Evolutionary conservation across 305 asterid species (phyloP).

Genomic region (Withania somnifera): DNA sequence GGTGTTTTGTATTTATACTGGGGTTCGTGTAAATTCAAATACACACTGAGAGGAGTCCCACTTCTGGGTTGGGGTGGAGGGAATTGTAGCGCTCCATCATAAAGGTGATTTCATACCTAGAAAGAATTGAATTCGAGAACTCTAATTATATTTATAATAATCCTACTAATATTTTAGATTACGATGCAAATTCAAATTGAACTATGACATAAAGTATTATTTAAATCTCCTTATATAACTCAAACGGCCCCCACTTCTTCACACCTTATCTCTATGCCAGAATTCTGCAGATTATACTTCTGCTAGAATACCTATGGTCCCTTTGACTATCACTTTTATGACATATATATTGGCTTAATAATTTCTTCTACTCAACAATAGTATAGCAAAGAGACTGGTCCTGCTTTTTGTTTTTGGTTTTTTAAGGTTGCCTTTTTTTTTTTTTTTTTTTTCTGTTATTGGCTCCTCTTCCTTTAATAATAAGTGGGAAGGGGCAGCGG

Average conservation of each 20-base stretch:
- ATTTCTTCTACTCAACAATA: not conserved
- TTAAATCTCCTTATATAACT: not conserved
- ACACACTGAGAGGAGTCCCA: too few species aligned
- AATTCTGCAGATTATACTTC: not conserved
- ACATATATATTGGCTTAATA: not conserved
- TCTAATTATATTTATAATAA: not conserved
- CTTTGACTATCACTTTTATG: not conserved
- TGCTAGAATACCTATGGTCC: slow-evolving; percentile 4
- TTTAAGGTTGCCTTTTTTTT: not conserved
- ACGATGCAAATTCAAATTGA: not conserved
- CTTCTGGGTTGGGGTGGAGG: too few species aligned
- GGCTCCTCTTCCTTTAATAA: not conserved
- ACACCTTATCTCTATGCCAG: not conserved
- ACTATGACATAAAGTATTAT: not conserved
- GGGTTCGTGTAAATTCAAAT: too few species aligned
- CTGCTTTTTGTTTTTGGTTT: not conserved
- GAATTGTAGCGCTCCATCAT: too few species aligned
- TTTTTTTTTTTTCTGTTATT: not conserved
- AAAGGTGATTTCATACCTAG: not conserved
- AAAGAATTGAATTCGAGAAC: too few species aligned
- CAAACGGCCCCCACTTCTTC: not conserved
- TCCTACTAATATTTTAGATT: too few species aligned
- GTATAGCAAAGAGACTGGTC: not conserved
- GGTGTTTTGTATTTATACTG: too few species aligned
- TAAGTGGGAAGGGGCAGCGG: too few species aligned